Conservation (phyloP, 176 grass and related monocot genomes). For the Oryza coarctata region DNA sequence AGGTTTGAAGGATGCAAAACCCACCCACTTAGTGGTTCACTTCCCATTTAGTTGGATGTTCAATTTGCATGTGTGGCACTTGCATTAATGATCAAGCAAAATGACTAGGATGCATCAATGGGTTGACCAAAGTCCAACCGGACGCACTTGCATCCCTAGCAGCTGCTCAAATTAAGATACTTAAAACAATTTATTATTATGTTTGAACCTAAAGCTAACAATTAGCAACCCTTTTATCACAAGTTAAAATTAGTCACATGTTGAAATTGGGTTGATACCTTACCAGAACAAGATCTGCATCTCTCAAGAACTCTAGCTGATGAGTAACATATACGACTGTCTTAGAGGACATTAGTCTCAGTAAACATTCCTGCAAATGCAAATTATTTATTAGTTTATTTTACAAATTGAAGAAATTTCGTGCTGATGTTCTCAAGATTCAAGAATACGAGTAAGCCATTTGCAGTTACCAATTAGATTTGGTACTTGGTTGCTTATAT, state of each 20-base stretch:
- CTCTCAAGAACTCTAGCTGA: conserved; percentile 79
- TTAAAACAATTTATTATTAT: background rate
- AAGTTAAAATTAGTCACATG: background rate
- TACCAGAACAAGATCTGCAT: conserved; percentile 87
- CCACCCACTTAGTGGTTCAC: background rate
- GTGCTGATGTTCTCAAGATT: background rate
- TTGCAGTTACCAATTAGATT: conserved; percentile 8
- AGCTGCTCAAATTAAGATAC: conserved; percentile 3
- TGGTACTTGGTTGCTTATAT: background rate
- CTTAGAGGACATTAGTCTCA: conserved; percentile 62
- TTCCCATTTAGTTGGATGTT: background rate
- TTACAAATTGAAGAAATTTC: background rate
- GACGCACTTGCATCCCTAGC: background rate
- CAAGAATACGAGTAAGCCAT: conserved; percentile 1
- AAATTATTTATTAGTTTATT: conserved; percentile 19
- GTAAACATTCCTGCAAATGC: conserved; percentile 74
- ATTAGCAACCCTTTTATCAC: background rate
- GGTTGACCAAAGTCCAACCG: background rate
- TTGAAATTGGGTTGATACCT: conserved; percentile 14
- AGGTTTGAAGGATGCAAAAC: background rate
- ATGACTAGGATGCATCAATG: background rate
- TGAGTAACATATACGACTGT: conserved; percentile 85
- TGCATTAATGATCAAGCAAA: background rate
- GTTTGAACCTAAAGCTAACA: background rate
- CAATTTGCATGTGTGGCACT: background rate